Evolutionary conservation across 257 asterid genomes (phyloP).

Genomic region (Solanum piurae): DNA sequence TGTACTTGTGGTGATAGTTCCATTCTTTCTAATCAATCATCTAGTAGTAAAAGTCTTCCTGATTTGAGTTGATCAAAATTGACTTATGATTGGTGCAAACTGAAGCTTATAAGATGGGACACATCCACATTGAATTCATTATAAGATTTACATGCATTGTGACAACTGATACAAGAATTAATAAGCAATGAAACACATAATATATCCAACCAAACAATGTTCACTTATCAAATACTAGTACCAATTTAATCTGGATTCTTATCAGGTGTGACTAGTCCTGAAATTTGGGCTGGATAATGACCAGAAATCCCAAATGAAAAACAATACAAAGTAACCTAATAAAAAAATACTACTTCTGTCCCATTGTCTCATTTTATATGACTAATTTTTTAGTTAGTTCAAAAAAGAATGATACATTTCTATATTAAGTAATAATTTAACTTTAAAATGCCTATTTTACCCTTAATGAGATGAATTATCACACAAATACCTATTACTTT

Average conservation of each 20-base stretch:
- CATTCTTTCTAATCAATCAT: not conserved
- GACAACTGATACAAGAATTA: not conserved
- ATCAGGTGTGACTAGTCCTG: not conserved
- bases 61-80: not conserved
- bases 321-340: no score
- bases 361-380: no score
- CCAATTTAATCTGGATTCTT: not conserved
- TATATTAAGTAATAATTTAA: not conserved
- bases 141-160: not conserved
- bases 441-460: not conserved
- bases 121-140: not conserved
- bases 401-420: no score
- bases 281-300: not conserved
- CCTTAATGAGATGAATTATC: no score
- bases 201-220: not conserved
- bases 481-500: no score
- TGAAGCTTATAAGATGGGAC: not conserved
- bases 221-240: no score
- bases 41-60: not conserved
- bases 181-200: not conserved
- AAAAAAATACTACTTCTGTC: no score
- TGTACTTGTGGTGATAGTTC: not conserved
- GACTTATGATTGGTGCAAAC: not conserved
- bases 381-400: no score
- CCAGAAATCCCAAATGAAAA: not conserved